Base-by-base conservation (phyloP, 2,329 filamentous ascomycete species). In the Tothia fuscella region DNA sequence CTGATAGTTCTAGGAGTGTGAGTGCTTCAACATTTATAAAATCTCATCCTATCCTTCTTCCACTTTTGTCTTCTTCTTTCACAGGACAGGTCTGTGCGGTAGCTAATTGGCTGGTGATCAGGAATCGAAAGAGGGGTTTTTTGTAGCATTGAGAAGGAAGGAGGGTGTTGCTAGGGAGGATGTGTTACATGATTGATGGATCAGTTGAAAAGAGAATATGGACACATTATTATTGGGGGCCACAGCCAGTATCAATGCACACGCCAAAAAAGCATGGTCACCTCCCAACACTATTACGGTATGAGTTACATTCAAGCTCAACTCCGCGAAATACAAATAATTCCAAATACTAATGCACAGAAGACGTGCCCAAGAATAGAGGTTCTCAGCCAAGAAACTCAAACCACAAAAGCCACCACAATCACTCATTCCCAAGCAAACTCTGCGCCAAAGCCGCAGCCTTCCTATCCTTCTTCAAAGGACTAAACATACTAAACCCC, bases 91-190 rank as follows among this genome's bases (percentile, higher is more conserved):
- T 21, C 9, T 5, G 13, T 16, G 32, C 28, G 32, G 4, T 17
- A 12, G 16, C 29, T 33, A 26, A n/a, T 5, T 24, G 9, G 13
- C 14, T 20, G 19, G 25, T 13, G 14, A 22, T 19, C 50, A 87
- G 82, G 82, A 85, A 66, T 88, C 82, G 1, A 85, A 77, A 57
- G 91, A 96, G 60, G 72, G 79, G 3, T 96, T 82, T 54, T 93
- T 95, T 55, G 79, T 96, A 35, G 87, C 79, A 1, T 58, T 95
- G 44, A 67, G 71, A 46, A 74, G 86, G 48, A 89, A 80, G 56
- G 61, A 64, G 19, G 63, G 62, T 37, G 58, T 64, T 3, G 56
- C 59, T 22, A 62, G 60, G 51, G 62, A 68, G 37, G 62, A 65
- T 10, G 65, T 75, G 2, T 64, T 70, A 46, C 38, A n/a, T n/a